A percentile compares a stretch with the other conserved stretches of the same genome.
Evolutionary conservation across 108 stramenopile genomes (phyloP).

Genomic region (Skeletonema menzelii): DNA sequence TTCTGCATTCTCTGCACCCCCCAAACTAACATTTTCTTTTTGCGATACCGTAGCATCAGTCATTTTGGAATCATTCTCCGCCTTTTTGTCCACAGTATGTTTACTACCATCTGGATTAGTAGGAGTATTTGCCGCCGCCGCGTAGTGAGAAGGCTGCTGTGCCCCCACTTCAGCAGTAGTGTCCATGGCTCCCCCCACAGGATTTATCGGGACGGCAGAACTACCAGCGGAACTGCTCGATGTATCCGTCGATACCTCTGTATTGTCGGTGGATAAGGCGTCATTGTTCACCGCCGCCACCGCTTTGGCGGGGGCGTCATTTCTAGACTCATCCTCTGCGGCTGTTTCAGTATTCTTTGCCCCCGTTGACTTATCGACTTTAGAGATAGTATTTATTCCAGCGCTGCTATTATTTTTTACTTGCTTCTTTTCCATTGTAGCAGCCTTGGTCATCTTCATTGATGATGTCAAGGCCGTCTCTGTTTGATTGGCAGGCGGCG

Average conservation of each 20-base stretch:
- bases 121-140: not conserved
- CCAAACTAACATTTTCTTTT: not conserved
- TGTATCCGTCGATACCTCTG: not conserved
- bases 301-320: constrained; percentile 1
- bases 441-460: not conserved
- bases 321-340: not conserved
- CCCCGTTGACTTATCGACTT: not conserved
- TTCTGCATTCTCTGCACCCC: not conserved
- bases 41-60: not conserved
- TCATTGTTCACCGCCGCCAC: not conserved
- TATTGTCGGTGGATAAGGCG: constrained; percentile 2
- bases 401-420: not conserved
- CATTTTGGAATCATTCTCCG: not conserved
- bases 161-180: not conserved
- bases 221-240: not conserved
- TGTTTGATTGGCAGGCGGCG: not conserved
- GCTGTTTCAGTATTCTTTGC: not conserved
- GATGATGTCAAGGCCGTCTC: not conserved
- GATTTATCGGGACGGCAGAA: not conserved
- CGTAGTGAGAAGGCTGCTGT: not conserved
- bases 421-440: not conserved
- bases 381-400: not conserved
- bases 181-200: not conserved
- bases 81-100: not conserved
- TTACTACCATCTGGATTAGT: no score